These are phyloP conservation scores for Elongisporangium undulatum DNA, from an alignment of 352 stramenopile genomes.

Conservation along the genomic window DNA sequence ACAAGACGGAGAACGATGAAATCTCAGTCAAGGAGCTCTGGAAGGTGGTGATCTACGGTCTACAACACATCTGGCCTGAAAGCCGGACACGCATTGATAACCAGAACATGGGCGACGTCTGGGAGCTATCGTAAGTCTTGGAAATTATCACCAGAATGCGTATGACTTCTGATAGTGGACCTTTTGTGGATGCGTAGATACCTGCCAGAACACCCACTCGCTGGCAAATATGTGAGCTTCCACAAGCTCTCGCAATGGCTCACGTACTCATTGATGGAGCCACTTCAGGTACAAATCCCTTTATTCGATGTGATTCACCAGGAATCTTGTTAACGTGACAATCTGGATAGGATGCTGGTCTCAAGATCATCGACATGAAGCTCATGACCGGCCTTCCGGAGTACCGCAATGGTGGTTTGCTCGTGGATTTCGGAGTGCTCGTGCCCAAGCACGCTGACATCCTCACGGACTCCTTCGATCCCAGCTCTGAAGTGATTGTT, in stretches of 20 bases:
- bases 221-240: conserved; percentile 74
- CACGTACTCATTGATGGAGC: conserved; percentile 87
- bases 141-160: not conserved
- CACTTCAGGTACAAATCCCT: conserved; percentile 33
- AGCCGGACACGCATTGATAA: conserved; percentile 65
- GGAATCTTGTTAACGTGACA: not conserved
- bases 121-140: conserved; percentile 54
- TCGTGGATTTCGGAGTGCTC: conserved; percentile 79
- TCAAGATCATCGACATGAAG: conserved; percentile 74
- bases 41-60: conserved; percentile 74
- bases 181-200: conserved; percentile 21
- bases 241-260: conserved; percentile 89
- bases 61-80: conserved; percentile 83
- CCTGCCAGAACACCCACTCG: conserved; percentile 37
- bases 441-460: conserved; percentile 56
- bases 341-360: conserved; percentile 38
- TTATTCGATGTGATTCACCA: not conserved
- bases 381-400: conserved; percentile 70
- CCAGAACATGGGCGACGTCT: conserved; percentile 85
- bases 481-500: conserved; percentile 74
- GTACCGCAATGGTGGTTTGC: conserved; percentile 79
- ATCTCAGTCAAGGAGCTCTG: conserved; percentile 69
- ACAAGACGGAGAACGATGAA: conserved; percentile 46
- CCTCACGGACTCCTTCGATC: conserved; percentile 52
- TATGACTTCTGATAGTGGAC: not conserved